phyloP scores from a whole-genome alignment of 495 filamentous ascomycete genomes.

The Trichoderma erinaceum region DNA sequence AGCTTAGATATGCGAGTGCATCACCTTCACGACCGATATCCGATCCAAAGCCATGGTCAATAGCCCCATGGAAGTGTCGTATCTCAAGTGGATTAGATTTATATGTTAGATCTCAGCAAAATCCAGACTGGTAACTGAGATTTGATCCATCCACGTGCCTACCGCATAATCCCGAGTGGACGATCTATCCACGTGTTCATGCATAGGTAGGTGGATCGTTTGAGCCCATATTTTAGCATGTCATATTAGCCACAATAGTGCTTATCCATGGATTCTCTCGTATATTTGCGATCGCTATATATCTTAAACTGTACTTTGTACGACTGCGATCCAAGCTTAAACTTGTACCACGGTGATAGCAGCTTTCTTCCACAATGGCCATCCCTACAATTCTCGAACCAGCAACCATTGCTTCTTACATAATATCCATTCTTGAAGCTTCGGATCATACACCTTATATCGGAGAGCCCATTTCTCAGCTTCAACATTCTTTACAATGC shows the following conservation, averaged over 20 bases:
- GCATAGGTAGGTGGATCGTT: not conserved
- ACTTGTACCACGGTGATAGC: not conserved
- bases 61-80: not conserved
- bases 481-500: conserved; percentile 42
- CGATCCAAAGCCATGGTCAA: no score
- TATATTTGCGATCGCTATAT: not conserved
- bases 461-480: conserved; percentile 41
- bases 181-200: conserved; percentile 3
- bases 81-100: not conserved
- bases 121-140: not conserved
- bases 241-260: not conserved
- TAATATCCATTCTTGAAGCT: conserved; percentile 10
- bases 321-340: not conserved
- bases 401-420: not conserved
- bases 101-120: not conserved
- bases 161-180: not conserved
- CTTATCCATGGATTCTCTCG: not conserved
- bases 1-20: no score
- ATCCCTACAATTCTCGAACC: conserved; percentile 10
- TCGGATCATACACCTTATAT: conserved; percentile 17
- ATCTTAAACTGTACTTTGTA: not conserved
- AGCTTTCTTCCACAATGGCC: not conserved
- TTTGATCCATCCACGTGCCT: not conserved
- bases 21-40: no score
- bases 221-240: not conserved